phyloP scores from a whole-genome alignment of 768 basidiomycete species.

The Pseudohyphozyma bogoriensis region DNA sequence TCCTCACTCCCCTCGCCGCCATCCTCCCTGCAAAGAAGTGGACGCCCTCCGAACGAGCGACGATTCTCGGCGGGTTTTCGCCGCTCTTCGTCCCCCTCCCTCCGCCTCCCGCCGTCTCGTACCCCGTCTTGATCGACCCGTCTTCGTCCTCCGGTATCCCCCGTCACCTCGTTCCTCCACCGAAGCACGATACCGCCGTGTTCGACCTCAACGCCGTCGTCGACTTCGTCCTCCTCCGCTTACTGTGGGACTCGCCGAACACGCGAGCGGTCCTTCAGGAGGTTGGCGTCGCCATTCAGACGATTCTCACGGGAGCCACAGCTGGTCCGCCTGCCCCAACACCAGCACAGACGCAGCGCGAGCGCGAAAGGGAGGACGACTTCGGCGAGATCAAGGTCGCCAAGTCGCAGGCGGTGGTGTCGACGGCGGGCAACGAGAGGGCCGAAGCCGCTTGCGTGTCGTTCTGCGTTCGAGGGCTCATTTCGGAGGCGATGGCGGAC shows the following conservation, averaged over 20 bases:
- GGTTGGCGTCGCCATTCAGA: slow-evolving; percentile 9
- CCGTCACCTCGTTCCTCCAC: neutral
- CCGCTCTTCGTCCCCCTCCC: slow-evolving; percentile 46
- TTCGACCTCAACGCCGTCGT: slow-evolving; percentile 8
- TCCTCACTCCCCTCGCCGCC: slow-evolving; percentile 43
- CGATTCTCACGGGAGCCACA: slow-evolving; percentile 3
- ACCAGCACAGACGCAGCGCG: neutral
- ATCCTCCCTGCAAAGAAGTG: slow-evolving; percentile 44
- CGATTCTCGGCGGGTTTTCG: slow-evolving; percentile 57
- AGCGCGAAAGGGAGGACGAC: slow-evolving; percentile 24
- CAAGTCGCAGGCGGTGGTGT: neutral
- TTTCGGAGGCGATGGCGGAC: slow-evolving; percentile 21
- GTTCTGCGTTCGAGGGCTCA: slow-evolving; percentile 9
- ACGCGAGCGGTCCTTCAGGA: slow-evolving; percentile 7
- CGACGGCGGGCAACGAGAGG: neutral
- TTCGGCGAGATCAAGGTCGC: slow-evolving; percentile 21
- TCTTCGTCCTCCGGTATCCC: slow-evolving; percentile 17
- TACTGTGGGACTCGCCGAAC: neutral
- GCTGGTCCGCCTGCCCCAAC: neutral
- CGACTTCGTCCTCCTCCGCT: slow-evolving; percentile 1
- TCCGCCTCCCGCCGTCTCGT: slow-evolving; percentile 28
- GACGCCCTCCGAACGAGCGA: slow-evolving; percentile 53
- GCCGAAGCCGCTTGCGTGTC: neutral
- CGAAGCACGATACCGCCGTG: too few species aligned
- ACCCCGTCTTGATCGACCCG: slow-evolving; percentile 25